Percentiles rank a stretch among this genome's conserved stretches.
Conservation (phyloP, 108 stramenopile species). For the Skeletonema costatum region DNA sequence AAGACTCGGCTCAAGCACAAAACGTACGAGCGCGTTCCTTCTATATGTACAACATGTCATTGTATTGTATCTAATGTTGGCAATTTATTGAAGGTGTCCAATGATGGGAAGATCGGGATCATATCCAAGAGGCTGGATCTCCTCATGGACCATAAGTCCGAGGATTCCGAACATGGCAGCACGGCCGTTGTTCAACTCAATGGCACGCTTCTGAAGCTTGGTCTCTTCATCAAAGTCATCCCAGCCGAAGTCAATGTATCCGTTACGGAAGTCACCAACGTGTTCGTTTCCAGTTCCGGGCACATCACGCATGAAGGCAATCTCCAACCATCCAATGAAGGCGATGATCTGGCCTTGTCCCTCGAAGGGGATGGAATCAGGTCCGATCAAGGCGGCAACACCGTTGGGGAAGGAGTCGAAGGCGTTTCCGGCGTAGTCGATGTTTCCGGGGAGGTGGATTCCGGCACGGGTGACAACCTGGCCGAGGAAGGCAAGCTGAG, state of each 20-base stretch:
- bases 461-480: too few relatives aligned
- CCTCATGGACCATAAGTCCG: too few relatives aligned
- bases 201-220: slow-evolving; percentile 81
- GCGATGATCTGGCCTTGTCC: too few relatives aligned
- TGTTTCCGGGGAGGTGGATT: slow-evolving; percentile 12
- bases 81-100: background rate
- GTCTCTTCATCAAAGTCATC: slow-evolving; percentile 69
- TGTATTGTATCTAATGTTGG: background rate
- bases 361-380: slow-evolving; percentile 30
- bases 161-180: slow-evolving; percentile 48
- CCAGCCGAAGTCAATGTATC: slow-evolving; percentile 76
- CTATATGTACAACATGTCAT: too few relatives aligned
- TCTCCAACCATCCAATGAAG: too few relatives aligned
- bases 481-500: slow-evolving; percentile 60
- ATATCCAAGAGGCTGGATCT: too few relatives aligned
- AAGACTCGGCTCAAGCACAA: too few relatives aligned
- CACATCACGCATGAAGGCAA: slow-evolving; percentile 9
- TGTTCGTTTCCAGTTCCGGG: slow-evolving; percentile 49
- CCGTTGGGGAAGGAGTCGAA: slow-evolving; percentile 67
- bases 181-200: slow-evolving; percentile 93
- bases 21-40: too few relatives aligned
- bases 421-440: slow-evolving; percentile 56
- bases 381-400: slow-evolving; percentile 42
- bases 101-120: too few relatives aligned
- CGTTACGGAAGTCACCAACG: slow-evolving; percentile 84